These are phyloP conservation scores for Cephalotrichum gorgonifer DNA, from an alignment of 2,329 filamentous ascomycete species.

Conservation along the genomic window DNA sequence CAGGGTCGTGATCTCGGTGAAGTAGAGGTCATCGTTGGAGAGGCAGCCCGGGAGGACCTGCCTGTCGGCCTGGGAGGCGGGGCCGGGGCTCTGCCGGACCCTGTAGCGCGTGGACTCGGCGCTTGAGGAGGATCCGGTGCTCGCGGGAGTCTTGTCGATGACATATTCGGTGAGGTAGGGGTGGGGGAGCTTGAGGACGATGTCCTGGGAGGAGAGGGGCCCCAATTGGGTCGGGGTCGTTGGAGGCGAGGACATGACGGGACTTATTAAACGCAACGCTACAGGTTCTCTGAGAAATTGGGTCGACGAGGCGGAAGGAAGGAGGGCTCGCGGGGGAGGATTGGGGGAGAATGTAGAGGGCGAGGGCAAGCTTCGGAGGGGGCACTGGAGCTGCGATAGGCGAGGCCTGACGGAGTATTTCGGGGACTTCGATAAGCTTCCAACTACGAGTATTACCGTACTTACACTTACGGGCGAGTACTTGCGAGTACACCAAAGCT, in stretches of 20 bases:
- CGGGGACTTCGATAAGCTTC: too few species aligned
- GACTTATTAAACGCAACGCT: neutral
- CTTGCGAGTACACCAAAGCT: too few species aligned
- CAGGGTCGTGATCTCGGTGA: slow-evolving; percentile 33
- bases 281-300: neutral
- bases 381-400: neutral
- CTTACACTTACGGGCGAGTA: neutral
- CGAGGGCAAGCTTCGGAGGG: neutral
- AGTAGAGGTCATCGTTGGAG: slow-evolving; percentile 26
- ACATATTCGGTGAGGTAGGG: slow-evolving; percentile 36
- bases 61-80: slow-evolving; percentile 19
- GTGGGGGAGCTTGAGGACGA: slow-evolving; percentile 36
- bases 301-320: neutral
- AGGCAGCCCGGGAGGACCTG: slow-evolving; percentile 18
- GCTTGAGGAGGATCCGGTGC: slow-evolving; percentile 11
- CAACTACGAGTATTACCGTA: too few species aligned
- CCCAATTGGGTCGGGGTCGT: slow-evolving; percentile 12
- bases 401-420: too few species aligned
- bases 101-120: slow-evolving; percentile 20
- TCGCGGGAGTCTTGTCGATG: slow-evolving; percentile 19
- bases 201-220: slow-evolving; percentile 21
- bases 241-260: slow-evolving; percentile 14
- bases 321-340: neutral
- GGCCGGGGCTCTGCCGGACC: slow-evolving; percentile 19
- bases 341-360: neutral